These are phyloP conservation scores for Trichopus zeylanicus DNA, from an alignment of 116 monocot species.

Conservation along the genomic window DNA sequence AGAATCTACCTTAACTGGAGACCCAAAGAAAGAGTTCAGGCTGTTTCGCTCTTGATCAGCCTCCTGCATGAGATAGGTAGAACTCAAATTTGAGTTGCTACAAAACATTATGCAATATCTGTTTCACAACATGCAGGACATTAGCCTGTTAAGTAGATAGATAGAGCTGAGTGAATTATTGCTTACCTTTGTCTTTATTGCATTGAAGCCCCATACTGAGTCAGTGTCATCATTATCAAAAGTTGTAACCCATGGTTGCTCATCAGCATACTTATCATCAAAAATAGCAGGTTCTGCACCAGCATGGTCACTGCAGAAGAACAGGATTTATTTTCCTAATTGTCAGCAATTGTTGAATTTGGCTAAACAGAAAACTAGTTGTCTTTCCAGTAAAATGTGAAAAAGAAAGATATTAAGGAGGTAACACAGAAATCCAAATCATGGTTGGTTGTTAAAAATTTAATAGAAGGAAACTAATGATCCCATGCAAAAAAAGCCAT, in stretches of 20 bases:
- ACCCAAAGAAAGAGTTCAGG: slow-evolving; percentile 43
- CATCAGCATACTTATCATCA: slow-evolving; percentile 38
- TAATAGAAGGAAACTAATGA: too few relatives aligned
- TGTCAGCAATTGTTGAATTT: neutral
- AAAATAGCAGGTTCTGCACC: slow-evolving; percentile 35
- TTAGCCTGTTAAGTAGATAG: neutral
- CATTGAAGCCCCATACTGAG: slow-evolving; percentile 44
- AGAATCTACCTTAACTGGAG: slow-evolving; percentile 30
- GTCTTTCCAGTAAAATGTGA: neutral
- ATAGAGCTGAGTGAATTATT: neutral
- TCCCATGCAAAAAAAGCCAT: too few relatives aligned
- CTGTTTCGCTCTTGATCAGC: slow-evolving; percentile 24
- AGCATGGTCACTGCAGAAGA: slow-evolving; percentile 37
- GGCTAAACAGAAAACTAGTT: neutral
- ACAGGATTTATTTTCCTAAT: neutral
- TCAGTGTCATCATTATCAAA: slow-evolving; percentile 58
- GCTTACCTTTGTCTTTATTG: slow-evolving; percentile 36
- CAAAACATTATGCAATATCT: neutral
- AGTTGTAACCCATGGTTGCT: slow-evolving; percentile 46
- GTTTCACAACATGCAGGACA: too few relatives aligned
- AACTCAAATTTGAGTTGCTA: neutral
- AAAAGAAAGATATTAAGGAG: neutral
- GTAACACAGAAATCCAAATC: neutral
- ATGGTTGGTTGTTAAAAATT: too few relatives aligned
- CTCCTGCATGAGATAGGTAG: slow-evolving; percentile 32